Evolutionary conservation across 2,329 filamentous ascomycete species (phyloP), one percentile per base, ranked within the genome.

Genomic region (Verticillium nubilum): DNA sequence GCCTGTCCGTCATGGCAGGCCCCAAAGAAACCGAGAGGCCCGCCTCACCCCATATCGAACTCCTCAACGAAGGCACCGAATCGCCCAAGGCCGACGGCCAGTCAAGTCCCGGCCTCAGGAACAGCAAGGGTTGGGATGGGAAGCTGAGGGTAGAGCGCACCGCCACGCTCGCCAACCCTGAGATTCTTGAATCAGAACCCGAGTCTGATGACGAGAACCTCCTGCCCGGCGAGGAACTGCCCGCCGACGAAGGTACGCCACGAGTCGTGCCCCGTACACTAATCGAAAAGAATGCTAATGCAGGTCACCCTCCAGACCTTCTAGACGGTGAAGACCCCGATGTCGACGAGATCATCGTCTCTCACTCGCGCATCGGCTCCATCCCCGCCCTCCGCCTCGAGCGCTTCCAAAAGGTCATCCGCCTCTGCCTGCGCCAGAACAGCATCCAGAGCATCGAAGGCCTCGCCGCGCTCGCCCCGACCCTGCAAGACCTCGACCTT

Each of bases 381-480:
- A 89, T 98, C 66, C 77, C 87, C 6, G 86, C 87, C 17, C 83
- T 99, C 25, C 85, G 79, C n/a, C 83, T 99, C 54, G 90, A 93
- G 62, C 87, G 95, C 61, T 98, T 99, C 77, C 83, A 80, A 61
- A 85, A 90, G 58, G 82, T 92, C 27, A 80, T 82, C 69, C 87
- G 90, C 68, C 78, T 99, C 66, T 97, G 94, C 71, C 87, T 99
- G 23, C 92, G 95, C 55, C 94, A 99, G 73, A 99, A 99, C 73
- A 84, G 86, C 66, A 95, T 99, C 71, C 82, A 90, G 64, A 79
- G 86, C 55, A 90, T 98, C 72, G 86, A 92, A 29, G 87, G 94
- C 9, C 86, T 97, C 4, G 79, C 82, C 4, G 74, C 75, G 35
- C 76, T 96, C 58, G 86, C 86, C 33, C 71, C 78, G 2, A 91